A percentile compares a stretch with the other conserved stretches of the same genome.
Evolutionary conservation across 2,329 filamentous ascomycete species (phyloP).

Genomic region (Hypoxylon sp.): DNA sequence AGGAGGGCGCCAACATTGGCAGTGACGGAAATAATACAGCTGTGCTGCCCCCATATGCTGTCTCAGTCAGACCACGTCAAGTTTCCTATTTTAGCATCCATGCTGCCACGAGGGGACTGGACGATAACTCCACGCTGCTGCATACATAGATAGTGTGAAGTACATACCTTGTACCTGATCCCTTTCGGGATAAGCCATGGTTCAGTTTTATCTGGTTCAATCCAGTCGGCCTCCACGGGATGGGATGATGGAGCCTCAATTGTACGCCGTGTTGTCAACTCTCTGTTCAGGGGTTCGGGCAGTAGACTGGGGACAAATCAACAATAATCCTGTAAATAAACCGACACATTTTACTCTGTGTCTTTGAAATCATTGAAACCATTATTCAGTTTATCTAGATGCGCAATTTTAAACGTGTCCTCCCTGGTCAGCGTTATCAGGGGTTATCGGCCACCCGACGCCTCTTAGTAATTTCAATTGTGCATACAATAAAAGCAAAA

Average conservation of each 20-base stretch:
- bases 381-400: constrained; percentile 3
- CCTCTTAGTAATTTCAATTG: constrained; percentile 36
- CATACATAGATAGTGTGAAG: constrained; percentile 8
- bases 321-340: constrained; percentile 2
- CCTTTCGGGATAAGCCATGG: constrained; percentile 19
- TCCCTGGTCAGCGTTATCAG: constrained; percentile 15
- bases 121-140: constrained; percentile 18
- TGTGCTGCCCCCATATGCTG: constrained; percentile 3
- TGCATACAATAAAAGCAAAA: constrained; percentile 20
- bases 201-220: constrained; percentile 17
- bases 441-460: constrained; percentile 13
- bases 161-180: constrained; percentile 3
- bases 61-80: constrained; percentile 6
- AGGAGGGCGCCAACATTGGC: neutral
- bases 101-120: constrained; percentile 1
- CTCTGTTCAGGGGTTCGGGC: neutral
- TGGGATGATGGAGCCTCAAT: constrained; percentile 22
- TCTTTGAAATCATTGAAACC: constrained; percentile 1
- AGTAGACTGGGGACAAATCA: neutral
- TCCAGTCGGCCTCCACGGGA: constrained; percentile 24
- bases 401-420: constrained; percentile 1
- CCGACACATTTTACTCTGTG: neutral
- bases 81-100: constrained; percentile 23
- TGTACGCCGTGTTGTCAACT: neutral
- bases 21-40: constrained; percentile 7